Conservation (phyloP, 108 stramenopile genomes). For the Nannochloropsis gaditana region DNA sequence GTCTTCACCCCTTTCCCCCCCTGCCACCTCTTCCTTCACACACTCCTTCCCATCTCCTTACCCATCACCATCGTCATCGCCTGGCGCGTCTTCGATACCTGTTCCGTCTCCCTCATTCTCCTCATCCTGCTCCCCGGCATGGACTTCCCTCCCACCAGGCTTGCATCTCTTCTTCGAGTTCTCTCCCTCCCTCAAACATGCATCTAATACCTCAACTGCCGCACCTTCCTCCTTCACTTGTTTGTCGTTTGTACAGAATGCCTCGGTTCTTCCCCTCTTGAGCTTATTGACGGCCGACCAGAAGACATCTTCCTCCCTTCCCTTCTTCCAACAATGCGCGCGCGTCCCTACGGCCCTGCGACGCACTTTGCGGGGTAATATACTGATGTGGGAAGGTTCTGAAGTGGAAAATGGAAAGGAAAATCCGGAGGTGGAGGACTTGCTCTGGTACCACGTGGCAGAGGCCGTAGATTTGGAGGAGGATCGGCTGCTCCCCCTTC, state of each 20-base stretch:
- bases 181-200: background rate
- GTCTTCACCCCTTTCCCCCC: too few species aligned
- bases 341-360: background rate
- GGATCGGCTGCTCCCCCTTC: background rate
- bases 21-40: too few species aligned
- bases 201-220: too few species aligned
- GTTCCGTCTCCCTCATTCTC: too few species aligned
- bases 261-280: background rate
- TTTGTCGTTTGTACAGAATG: background rate
- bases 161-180: background rate
- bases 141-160: background rate
- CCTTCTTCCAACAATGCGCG: background rate
- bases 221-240: background rate
- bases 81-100: too few species aligned
- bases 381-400: background rate
- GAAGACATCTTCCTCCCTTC: background rate
- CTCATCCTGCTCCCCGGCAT: background rate
- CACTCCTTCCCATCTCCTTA: too few species aligned
- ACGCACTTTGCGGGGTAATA: background rate
- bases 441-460: conserved; percentile 17
- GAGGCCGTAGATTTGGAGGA: background rate
- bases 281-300: background rate
- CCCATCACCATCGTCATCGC: too few species aligned
- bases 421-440: background rate
- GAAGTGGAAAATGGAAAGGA: background rate